Percentiles rank a stretch among this genome's conserved stretches.
Evolutionary conservation across 805 yeast species (phyloP).

Genomic region (Candida hungchunana): DNA sequence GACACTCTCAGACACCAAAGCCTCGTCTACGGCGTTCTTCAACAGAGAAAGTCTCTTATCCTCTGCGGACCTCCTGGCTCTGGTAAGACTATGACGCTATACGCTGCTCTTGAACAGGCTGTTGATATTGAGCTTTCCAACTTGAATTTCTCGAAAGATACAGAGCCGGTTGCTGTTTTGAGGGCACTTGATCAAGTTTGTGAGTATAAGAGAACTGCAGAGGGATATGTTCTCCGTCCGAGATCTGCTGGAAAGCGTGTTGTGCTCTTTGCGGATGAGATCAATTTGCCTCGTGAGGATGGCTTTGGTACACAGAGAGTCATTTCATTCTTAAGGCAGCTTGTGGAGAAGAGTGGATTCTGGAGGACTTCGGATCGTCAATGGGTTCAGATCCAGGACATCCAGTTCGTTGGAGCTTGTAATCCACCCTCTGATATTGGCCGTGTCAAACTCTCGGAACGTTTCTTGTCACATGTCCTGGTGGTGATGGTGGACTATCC

Average conservation of each 20-base stretch:
- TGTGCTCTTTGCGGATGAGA: constrained; percentile 87
- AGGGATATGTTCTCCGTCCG: constrained; percentile 57
- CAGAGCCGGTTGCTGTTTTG: constrained; percentile 57
- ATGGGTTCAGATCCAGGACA: constrained; percentile 62
- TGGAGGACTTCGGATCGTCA: constrained; percentile 56
- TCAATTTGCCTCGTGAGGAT: constrained; percentile 76
- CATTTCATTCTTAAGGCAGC: constrained; percentile 66
- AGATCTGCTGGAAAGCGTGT: constrained; percentile 59
- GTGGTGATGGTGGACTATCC: constrained; percentile 81
- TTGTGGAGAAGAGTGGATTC: constrained; percentile 72
- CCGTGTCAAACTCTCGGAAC: constrained; percentile 47
- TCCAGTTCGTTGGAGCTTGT: constrained; percentile 94
- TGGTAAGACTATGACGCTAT: constrained; percentile 90
- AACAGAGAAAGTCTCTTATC: constrained; percentile 55
- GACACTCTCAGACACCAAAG: constrained; percentile 71
- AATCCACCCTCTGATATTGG: constrained; percentile 86
- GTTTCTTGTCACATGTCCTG: constrained; percentile 66
- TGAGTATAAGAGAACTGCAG: constrained; percentile 45
- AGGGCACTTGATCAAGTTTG: constrained; percentile 72
- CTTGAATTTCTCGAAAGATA: constrained; percentile 79
- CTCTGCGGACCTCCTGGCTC: constrained; percentile 97
- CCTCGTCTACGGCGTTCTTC: constrained; percentile 51
- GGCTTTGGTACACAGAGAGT: constrained; percentile 69
- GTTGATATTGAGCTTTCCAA: constrained; percentile 57
- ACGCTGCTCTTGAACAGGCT: constrained; percentile 58